Evolutionary conservation across 345 rosid genomes (phyloP), one percentile per base, ranked within the genome.

Genomic region (Viola odorata): DNA sequence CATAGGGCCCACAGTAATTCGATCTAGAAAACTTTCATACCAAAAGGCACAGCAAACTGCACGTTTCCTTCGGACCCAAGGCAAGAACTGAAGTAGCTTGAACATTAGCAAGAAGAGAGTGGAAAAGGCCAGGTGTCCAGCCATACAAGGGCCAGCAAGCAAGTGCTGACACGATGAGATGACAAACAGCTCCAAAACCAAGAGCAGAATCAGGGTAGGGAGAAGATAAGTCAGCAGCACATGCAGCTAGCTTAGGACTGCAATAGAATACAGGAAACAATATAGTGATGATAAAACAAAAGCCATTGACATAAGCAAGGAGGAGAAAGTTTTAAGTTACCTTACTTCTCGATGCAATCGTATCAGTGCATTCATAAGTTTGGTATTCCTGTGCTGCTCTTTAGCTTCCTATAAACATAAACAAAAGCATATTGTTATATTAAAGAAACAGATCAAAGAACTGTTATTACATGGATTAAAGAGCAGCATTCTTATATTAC

Each of bases 101-200:
- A 71, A 88, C 91, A 75, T 82, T 80, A 4, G 82, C 73, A 55
- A 94, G 85, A 66, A 94, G 84, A 42, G 96, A 80, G 77, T 80
- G 87, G 75, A 94, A 90, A 73, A 94, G 95, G 55, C 96, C 91
- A 49, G 99, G 99, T 73, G 85, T 71, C 99, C 99, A 94, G 56
- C 90, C 96, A 84, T 79, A 78, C 37, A 88, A 80, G 17, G 99
- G 96, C 99, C 99, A 94, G 78, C 78, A 90, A 64, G 89, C 80
- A 78, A 94, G 95, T 41, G 97, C 89, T 16, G 99, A 90, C 64
- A 86, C 97, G 50, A 79, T 56, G 69, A 94, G 95, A 79, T 90
- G 99, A 81, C 96, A 90, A 52, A 90, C 87, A 72, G 95, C 88
- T 80, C 91, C 97, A 68, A 86, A 94, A 66, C 97, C 84, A 69